Evolutionary conservation across 2,329 filamentous ascomycete species (phyloP).

Genomic region (Sporothrix sp.): DNA sequence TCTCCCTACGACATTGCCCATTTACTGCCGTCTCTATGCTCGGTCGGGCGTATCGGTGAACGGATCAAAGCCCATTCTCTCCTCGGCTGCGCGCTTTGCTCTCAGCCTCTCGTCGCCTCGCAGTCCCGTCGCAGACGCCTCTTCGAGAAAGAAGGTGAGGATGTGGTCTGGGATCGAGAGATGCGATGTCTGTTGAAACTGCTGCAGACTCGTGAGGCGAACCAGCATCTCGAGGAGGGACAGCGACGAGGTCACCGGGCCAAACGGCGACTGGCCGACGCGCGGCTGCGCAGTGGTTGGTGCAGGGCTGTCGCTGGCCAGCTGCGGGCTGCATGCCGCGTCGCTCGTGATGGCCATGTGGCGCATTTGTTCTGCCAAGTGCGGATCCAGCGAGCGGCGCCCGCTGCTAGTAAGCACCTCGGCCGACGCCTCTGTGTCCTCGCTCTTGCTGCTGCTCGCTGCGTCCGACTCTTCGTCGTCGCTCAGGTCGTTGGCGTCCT

Average conservation of each 20-base stretch:
- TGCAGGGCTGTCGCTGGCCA: background rate
- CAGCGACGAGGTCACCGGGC: slow-evolving; percentile 43
- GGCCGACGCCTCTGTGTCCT: background rate
- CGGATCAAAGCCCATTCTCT: slow-evolving; percentile 46
- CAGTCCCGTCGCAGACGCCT: slow-evolving; percentile 44
- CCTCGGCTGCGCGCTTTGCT: slow-evolving; percentile 37
- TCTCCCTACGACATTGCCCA: background rate
- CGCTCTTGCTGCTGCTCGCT: slow-evolving; percentile 27
- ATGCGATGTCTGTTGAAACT: slow-evolving; percentile 84
- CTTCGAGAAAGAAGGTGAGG: slow-evolving; percentile 73
- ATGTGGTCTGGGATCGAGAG: slow-evolving; percentile 85
- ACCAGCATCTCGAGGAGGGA: slow-evolving; percentile 85
- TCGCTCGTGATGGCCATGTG: slow-evolving; percentile 28
- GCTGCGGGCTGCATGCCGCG: background rate
- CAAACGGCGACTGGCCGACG: slow-evolving; percentile 38
- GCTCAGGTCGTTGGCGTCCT: slow-evolving; percentile 32
- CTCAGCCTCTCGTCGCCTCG: slow-evolving; percentile 36
- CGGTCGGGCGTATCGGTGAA: slow-evolving; percentile 36
- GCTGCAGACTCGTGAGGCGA: slow-evolving; percentile 75
- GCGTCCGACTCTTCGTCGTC: slow-evolving; percentile 28
- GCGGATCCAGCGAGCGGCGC: slow-evolving; percentile 27
- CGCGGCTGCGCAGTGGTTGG: slow-evolving; percentile 22
- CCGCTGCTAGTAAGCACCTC: too few species aligned
- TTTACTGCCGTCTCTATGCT: background rate
- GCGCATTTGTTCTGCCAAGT: slow-evolving; percentile 32